Percentiles rank a stretch among this genome's conserved stretches.
phyloP scores from a whole-genome alignment of 2,329 filamentous ascomycete genomes.

The Cladophialophora chaetospira region DNA sequence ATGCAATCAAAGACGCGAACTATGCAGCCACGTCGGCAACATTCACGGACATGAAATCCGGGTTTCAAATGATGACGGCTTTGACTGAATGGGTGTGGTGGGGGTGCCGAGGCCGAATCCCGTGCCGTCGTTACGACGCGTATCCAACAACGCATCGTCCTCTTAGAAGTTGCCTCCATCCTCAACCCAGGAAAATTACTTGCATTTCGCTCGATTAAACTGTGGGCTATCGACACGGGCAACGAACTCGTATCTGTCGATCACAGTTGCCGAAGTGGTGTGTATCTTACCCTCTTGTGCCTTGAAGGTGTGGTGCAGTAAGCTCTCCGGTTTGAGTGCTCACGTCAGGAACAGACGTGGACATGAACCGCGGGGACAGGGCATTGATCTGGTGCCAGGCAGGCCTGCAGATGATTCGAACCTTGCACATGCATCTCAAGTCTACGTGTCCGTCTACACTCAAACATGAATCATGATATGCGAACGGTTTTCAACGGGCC shows the following conservation, averaged over 20 bases:
- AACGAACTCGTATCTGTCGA: neutral
- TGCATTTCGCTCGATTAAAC: neutral
- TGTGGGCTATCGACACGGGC: constrained; percentile 1
- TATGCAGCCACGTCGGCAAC: no score
- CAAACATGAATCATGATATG: neutral
- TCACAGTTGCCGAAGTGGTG: neutral
- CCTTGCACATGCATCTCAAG: neutral
- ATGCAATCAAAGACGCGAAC: no score
- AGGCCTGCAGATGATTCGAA: neutral
- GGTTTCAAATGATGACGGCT: neutral
- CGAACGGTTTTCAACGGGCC: no score
- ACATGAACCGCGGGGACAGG: neutral
- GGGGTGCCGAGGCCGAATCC: no score
- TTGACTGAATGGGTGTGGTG: neutral
- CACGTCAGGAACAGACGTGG: constrained; percentile 6
- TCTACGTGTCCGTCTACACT: neutral
- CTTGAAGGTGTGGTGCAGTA: neutral
- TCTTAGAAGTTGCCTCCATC: no score
- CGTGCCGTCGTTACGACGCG: no score
- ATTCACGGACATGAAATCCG: constrained; percentile 1
- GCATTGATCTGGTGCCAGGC: neutral
- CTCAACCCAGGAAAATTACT: neutral
- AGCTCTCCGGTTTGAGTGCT: neutral
- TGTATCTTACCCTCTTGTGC: neutral
- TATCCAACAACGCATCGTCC: no score